Base-by-base conservation (phyloP, 2,329 filamentous ascomycete species). In the Curvularia sp. region DNA sequence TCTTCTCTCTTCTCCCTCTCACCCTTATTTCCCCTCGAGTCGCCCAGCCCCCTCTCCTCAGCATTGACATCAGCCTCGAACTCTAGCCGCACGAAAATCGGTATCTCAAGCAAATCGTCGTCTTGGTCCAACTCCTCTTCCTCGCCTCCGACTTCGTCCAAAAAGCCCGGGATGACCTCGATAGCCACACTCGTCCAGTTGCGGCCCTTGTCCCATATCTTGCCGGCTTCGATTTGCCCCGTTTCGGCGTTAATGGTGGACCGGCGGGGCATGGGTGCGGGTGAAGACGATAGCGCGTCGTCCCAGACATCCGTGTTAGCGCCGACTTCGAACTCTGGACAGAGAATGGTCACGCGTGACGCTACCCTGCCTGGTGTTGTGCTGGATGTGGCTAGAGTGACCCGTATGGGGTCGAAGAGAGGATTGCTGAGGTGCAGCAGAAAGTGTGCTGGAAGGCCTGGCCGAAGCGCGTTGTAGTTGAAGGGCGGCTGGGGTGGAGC, bases 141-240 rank as follows among this genome's bases (percentile, higher is more conserved):
- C 13, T 74, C 35, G 66, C 72, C 30, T 0, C 55, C 49, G 10
- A 62, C 20, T 33, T 61, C 55, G 10, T 62, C 61, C 18, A 72
- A 42, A 24, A 78, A 61, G 62, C 83, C 69, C 70, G 93, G 86
- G 0, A 97, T 86, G 13, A 99, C 89, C 75, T 99, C 95, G 26
- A 99, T 83, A 20, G 97, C 91, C 10, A 99, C 92, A 65, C 89
- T 95, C 15, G 95, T 95, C 91, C 93, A 97, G 76, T 98, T 99
- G 35, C 93, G 84, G 0, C 93, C 94, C 53, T 89, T 86, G 63
- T 97, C 93, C 91, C 92, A 99, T n/a, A 98, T 88, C 78, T 98
- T 98, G 52, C 94, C 95, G 0, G 91, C 91, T 76, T 96, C 93
- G 15, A 91, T 86, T 15, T 72, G 68, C 3, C 67, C 68, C 6